phyloP scores from a whole-genome alignment of 1,284 basidiomycete genomes.

The Ustilago bromivora region DNA sequence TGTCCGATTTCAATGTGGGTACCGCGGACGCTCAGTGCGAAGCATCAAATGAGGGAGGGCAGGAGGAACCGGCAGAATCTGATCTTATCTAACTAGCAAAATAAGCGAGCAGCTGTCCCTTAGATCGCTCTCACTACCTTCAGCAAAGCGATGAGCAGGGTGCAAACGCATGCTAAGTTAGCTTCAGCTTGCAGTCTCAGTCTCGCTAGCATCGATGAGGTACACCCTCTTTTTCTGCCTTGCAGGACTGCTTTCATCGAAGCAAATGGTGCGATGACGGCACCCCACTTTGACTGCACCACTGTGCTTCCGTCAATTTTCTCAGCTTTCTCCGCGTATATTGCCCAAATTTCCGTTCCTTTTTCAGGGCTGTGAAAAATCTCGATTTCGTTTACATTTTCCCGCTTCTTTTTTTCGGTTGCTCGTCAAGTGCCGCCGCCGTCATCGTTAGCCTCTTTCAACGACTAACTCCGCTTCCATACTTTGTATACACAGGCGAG shows the following conservation, averaged over 20 bases:
- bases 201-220: background rate
- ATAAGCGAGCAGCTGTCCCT: constrained; percentile 15
- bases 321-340: constrained; percentile 7
- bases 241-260: constrained; percentile 14
- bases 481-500: background rate
- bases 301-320: background rate
- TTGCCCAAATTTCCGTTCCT: constrained; percentile 7
- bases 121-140: constrained; percentile 1
- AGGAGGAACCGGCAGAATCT: constrained; percentile 8
- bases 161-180: background rate
- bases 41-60: background rate
- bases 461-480: background rate
- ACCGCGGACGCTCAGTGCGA: background rate
- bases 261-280: constrained; percentile 31
- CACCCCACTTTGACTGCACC: constrained; percentile 38
- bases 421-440: constrained; percentile 22
- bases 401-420: background rate
- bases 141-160: background rate
- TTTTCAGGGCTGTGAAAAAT: constrained; percentile 2
- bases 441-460: constrained; percentile 3
- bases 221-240: background rate
- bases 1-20: background rate
- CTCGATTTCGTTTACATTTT: background rate
- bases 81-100: constrained; percentile 1
- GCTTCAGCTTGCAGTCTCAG: background rate